phyloP scores from a whole-genome alignment of 768 basidiomycete species.

The Boletus reticulatus region DNA sequence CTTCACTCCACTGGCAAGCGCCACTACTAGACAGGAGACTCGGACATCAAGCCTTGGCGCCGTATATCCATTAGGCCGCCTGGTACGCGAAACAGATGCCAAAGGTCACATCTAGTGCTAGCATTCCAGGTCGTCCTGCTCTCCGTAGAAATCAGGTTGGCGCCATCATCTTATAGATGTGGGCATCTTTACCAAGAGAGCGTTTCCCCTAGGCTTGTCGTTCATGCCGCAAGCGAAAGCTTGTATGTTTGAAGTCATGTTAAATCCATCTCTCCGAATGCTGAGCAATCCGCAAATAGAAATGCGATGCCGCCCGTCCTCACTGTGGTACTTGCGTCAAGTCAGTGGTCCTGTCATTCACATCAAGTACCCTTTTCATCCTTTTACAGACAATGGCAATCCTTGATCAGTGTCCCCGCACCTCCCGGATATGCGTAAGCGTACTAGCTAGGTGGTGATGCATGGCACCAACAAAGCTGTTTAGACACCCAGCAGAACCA shows the following conservation, averaged over 20 bases:
- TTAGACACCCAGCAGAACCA: constrained; percentile 80
- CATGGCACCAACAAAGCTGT: constrained; percentile 7
- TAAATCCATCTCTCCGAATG: neutral
- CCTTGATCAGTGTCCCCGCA: constrained; percentile 78
- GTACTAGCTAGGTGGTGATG: neutral
- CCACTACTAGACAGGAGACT: constrained; percentile 1
- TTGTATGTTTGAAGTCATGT: constrained; percentile 46
- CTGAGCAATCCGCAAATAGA: constrained; percentile 41
- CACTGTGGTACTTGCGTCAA: constrained; percentile 85
- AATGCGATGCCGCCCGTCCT: constrained; percentile 86
- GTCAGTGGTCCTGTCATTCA: constrained; percentile 47
- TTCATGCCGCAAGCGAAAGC: constrained; percentile 80
- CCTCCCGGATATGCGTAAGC: constrained; percentile 82
- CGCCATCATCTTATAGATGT: neutral
- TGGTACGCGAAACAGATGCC: constrained; percentile 50
- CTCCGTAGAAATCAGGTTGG: constrained; percentile 77
- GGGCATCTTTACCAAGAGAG: constrained; percentile 8
- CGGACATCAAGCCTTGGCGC: neutral
- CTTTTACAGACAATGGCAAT: constrained; percentile 68
- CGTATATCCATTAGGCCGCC: neutral
- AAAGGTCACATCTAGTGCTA: constrained; percentile 45
- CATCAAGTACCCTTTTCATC: constrained; percentile 6
- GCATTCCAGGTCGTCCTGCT: constrained; percentile 50
- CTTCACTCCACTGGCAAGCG: neutral
- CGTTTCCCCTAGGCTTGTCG: constrained; percentile 59